phyloP scores from a whole-genome alignment of 129 eudicot species.

The Flaveria linearis region DNA sequence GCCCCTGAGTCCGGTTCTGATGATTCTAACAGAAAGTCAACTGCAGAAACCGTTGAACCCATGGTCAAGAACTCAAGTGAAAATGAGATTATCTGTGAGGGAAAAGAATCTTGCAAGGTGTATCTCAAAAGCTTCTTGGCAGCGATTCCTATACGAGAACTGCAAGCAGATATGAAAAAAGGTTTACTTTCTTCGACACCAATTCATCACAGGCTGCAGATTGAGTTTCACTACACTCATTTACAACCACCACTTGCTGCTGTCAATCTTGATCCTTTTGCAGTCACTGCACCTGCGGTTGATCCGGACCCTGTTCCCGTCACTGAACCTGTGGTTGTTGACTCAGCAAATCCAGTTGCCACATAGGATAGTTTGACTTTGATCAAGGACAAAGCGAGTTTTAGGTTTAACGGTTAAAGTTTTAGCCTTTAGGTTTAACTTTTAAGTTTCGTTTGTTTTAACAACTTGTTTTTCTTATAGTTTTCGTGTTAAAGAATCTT shows the following conservation, averaged over 20 bases:
- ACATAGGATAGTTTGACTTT: conserved; percentile 24
- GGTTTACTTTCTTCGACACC: conserved; percentile 56
- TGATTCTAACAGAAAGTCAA: conserved; percentile 9
- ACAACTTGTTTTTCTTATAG: conserved; percentile 9
- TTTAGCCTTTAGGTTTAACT: conserved; percentile 6
- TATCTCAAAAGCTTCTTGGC: conserved; percentile 73
- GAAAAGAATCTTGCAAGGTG: conserved; percentile 74
- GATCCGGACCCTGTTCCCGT: neutral
- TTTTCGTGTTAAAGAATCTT: neutral
- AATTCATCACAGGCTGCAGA: conserved; percentile 64
- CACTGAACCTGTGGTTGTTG: conserved; percentile 16
- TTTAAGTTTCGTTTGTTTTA: conserved; percentile 9
- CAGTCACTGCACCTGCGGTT: conserved; percentile 8
- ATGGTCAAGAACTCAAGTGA: neutral
- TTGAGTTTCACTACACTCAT: conserved; percentile 68
- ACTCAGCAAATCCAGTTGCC: conserved; percentile 4
- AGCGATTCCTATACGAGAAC: conserved; percentile 72
- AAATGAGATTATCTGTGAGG: conserved; percentile 46
- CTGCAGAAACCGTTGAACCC: neutral
- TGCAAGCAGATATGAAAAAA: conserved; percentile 63
- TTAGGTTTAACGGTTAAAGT: conserved; percentile 15
- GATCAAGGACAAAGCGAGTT: neutral
- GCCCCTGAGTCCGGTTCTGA: neutral
- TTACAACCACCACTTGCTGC: conserved; percentile 18
- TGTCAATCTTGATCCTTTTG: neutral